phyloP scores from a whole-genome alignment of 441 rosid genomes.

The Pelargonium australe region DNA sequence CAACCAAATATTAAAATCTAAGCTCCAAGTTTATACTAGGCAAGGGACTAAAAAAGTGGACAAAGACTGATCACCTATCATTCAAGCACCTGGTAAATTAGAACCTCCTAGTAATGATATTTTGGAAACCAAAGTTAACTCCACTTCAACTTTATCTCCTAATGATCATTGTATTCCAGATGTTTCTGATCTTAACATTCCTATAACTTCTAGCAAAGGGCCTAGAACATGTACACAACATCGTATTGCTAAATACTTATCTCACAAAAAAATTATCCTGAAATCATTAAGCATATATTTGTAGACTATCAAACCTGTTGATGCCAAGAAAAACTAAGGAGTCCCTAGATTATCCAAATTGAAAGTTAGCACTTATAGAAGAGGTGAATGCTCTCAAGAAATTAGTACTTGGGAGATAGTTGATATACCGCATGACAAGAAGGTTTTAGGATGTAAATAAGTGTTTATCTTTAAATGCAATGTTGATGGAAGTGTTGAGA shows the following conservation, averaged over 20 bases:
- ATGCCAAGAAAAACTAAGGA: neutral
- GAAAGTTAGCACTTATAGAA: neutral
- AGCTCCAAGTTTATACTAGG: too few relatives aligned
- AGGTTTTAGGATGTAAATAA: neutral
- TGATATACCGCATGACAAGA: neutral
- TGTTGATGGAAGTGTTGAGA: neutral
- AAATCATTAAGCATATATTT: neutral
- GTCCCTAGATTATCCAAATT: conserved; percentile 1
- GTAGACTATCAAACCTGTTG: neutral
- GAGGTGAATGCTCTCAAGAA: neutral
- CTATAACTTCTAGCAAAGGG: neutral
- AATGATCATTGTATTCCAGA: too few relatives aligned
- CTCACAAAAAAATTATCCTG: neutral
- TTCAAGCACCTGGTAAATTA: neutral
- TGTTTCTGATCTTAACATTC: too few relatives aligned
- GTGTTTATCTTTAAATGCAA: conserved; percentile 8
- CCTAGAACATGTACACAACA: neutral
- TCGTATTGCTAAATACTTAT: neutral
- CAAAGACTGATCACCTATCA: neutral
- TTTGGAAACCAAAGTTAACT: neutral
- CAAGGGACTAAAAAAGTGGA: too few relatives aligned
- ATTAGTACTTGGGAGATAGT: neutral
- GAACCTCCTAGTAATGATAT: neutral
- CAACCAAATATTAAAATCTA: too few relatives aligned
- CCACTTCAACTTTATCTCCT: neutral